Conservation (phyloP, 108 stramenopile species). For the Stephanodiscus triporus region DNA sequence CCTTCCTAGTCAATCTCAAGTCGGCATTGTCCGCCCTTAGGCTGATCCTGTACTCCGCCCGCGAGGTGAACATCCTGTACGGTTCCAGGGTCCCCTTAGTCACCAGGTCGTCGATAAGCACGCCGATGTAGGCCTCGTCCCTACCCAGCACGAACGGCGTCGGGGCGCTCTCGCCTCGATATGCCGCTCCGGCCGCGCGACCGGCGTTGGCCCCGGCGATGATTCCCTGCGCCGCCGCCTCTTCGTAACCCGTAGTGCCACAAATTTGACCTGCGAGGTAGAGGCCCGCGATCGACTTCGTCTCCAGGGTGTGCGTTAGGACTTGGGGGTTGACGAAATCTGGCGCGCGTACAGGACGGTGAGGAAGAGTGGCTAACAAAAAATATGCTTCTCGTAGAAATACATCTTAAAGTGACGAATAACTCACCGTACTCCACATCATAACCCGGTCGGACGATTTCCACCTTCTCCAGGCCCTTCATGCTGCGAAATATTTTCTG, state of each 20-base stretch:
- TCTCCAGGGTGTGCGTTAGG: conserved; percentile 91
- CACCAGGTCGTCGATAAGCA: conserved; percentile 97
- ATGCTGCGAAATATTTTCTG: conserved; percentile 84
- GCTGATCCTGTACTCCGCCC: conserved; percentile 94
- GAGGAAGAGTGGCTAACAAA: no score
- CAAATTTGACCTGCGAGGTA: conserved; percentile 98
- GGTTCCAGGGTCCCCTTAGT: conserved; percentile 94
- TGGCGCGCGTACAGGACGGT: not conserved
- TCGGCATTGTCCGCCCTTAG: conserved; percentile 97
- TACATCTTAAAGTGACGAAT: conserved; percentile 22
- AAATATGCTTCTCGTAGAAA: no score
- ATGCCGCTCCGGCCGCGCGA: conserved; percentile 60
- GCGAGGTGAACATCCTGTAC: conserved; percentile 97
- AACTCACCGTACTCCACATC: conserved; percentile 80
- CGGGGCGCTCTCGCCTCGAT: conserved; percentile 55
- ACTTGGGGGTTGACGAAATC: conserved; percentile 96
- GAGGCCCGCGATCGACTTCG: conserved; percentile 87
- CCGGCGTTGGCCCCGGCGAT: conserved; percentile 95
- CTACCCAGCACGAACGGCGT: conserved; percentile 89
- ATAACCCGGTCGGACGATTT: conserved; percentile 87
- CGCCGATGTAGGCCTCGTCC: conserved; percentile 97
- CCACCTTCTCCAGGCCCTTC: conserved; percentile 91
- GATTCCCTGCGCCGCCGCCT: conserved; percentile 96
- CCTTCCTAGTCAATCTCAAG: conserved; percentile 90
- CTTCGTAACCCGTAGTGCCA: conserved; percentile 99